Evolutionary conservation across 1,284 basidiomycete genomes (phyloP).

Genomic region (Cryptococcus wingfieldii): DNA sequence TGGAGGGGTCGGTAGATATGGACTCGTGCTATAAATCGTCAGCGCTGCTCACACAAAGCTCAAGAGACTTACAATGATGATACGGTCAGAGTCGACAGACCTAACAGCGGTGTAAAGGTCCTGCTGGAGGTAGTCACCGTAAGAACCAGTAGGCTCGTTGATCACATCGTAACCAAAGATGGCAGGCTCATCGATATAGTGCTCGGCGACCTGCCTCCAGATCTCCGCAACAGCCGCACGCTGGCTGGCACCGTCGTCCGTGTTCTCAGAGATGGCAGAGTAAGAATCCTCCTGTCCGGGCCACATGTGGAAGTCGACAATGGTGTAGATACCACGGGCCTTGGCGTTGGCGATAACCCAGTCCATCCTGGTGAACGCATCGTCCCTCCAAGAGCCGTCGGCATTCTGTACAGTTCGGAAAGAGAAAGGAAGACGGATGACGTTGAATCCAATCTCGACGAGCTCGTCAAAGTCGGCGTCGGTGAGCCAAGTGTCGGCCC

Average conservation of each 20-base stretch:
- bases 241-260: slow-evolving; percentile 20
- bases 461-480: slow-evolving; percentile 32
- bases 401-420: slow-evolving; percentile 28
- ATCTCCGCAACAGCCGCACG: slow-evolving; percentile 24
- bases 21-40: slow-evolving; percentile 22
- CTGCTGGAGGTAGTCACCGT: slow-evolving; percentile 31
- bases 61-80: slow-evolving; percentile 25
- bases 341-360: slow-evolving; percentile 38
- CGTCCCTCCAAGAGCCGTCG: slow-evolving; percentile 27
- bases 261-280: slow-evolving; percentile 36
- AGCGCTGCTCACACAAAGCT: background rate
- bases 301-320: slow-evolving; percentile 40
- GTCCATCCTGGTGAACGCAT: slow-evolving; percentile 30
- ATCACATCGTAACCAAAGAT: slow-evolving; percentile 36
- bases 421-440: slow-evolving; percentile 34
- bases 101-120: slow-evolving; percentile 37
- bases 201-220: slow-evolving; percentile 32
- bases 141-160: slow-evolving; percentile 40
- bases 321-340: slow-evolving; percentile 28
- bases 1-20: slow-evolving; percentile 26
- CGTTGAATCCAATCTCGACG: slow-evolving; percentile 31
- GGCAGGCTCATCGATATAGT: slow-evolving; percentile 28
- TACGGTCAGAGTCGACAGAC: slow-evolving; percentile 29
- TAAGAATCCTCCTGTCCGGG: slow-evolving; percentile 29
- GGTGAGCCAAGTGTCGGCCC: slow-evolving; percentile 36